Conservation (phyloP, 163 green algal genomes). For the Botryococcus braunii region DNA sequence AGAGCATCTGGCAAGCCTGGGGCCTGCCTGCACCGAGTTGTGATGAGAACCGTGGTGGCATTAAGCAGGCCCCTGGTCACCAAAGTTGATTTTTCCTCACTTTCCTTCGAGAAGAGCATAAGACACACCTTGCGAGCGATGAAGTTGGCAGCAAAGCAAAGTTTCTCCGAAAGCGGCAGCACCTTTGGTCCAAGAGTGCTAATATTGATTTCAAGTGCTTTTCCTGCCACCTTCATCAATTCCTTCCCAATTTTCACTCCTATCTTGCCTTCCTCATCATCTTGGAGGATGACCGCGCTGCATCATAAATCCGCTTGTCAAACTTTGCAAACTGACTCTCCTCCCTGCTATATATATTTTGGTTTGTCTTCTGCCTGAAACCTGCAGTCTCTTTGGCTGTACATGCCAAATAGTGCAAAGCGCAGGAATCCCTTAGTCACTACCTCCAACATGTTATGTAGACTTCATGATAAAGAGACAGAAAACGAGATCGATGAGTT, state of each 20-base stretch:
- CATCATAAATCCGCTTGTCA: neutral
- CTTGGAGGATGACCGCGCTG: conserved; percentile 64
- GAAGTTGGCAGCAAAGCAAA: conserved; percentile 86
- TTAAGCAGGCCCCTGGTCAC: too few relatives aligned
- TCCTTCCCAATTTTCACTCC: conserved; percentile 63
- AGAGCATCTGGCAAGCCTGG: too few relatives aligned
- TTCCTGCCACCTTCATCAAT: conserved; percentile 48
- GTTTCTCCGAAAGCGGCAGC: conserved; percentile 75
- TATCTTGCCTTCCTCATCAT: conserved; percentile 46
- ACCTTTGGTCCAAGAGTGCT: conserved; percentile 85
- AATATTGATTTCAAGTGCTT: conserved; percentile 88
- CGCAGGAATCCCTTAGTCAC: neutral
- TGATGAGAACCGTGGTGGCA: too few relatives aligned
- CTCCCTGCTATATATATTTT: neutral
- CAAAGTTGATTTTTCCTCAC: too few relatives aligned
- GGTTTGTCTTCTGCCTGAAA: neutral
- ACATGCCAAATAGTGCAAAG: neutral
- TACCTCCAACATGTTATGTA: neutral
- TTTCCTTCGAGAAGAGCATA: too few relatives aligned
- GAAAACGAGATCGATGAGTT: too few relatives aligned
- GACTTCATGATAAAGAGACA: neutral
- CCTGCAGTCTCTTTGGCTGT: neutral
- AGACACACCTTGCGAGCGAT: conserved; percentile 66
- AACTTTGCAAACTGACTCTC: neutral
- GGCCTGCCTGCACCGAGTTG: too few relatives aligned